A percentile compares a stretch with the other conserved stretches of the same genome.
These are phyloP conservation scores for Theileria sp. DNA, from an alignment of 169 alveolate species.

Conservation along the genomic window DNA sequence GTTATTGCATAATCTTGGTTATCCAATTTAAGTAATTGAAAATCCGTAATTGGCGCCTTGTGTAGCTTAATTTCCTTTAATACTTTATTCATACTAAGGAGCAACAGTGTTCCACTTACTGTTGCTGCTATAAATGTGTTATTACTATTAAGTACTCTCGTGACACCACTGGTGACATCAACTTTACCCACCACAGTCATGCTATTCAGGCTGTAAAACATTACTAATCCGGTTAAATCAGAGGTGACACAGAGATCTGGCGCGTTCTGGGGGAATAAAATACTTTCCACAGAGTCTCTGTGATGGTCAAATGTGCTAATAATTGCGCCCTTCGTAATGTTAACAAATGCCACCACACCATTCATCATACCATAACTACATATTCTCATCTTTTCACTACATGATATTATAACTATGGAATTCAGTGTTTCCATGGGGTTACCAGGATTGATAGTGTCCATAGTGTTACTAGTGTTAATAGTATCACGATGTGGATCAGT, in stretches of 20 bases:
- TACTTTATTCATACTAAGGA: not conserved
- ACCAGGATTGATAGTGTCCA: too few relatives aligned
- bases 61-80: not conserved
- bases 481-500: too few relatives aligned
- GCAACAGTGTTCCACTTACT: not conserved
- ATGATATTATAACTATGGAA: too few relatives aligned
- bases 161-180: not conserved
- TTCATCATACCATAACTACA: constrained; percentile 23
- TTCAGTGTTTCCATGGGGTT: too few relatives aligned
- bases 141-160: not conserved
- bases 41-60: not conserved
- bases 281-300: constrained; percentile 41
- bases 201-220: not conserved
- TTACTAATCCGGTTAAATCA: not conserved
- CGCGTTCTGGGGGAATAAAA: constrained; percentile 3
- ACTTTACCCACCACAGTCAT: not conserved
- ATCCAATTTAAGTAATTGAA: not conserved
- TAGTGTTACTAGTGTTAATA: too few relatives aligned
- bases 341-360: constrained; percentile 28
- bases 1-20: not conserved
- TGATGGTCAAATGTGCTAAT: constrained; percentile 8
- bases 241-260: not conserved
- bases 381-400: constrained; percentile 35
- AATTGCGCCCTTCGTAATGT: constrained; percentile 10
- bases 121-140: not conserved